Conservation (phyloP, 305 asterid species). For the Fraxinus ornus region DNA sequence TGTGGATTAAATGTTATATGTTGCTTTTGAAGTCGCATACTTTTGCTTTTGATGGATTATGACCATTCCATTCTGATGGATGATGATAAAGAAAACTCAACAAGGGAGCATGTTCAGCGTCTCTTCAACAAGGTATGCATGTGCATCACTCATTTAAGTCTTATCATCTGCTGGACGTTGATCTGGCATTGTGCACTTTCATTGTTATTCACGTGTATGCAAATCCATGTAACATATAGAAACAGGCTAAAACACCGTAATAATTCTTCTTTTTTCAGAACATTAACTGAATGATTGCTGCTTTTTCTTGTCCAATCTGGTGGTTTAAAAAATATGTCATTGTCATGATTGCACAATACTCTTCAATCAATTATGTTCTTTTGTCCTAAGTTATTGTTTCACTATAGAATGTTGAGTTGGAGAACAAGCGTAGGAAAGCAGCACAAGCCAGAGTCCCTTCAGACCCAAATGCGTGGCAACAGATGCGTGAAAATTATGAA, state of each 20-base stretch:
- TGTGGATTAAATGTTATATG: slow-evolving; percentile 31
- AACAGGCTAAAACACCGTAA: not conserved
- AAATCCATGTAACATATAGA: not conserved
- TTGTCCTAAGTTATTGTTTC: slow-evolving; percentile 9
- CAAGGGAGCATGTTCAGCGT: slow-evolving; percentile 66
- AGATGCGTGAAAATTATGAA: slow-evolving; percentile 93
- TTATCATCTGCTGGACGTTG: not conserved
- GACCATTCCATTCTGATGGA: slow-evolving; percentile 74
- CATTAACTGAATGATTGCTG: not conserved
- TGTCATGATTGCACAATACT: not conserved
- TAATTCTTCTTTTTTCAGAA: not conserved
- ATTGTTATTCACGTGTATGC: not conserved
- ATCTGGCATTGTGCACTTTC: not conserved
- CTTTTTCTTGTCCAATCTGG: not conserved
- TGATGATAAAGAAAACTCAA: slow-evolving; percentile 44
- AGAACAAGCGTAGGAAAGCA: slow-evolving; percentile 76
- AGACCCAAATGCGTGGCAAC: slow-evolving; percentile 93
- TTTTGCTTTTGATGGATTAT: slow-evolving; percentile 55
- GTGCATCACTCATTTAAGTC: not conserved
- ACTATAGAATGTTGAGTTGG: slow-evolving; percentile 82
- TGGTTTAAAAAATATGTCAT: slow-evolving; percentile 6
- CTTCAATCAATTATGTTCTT: not conserved
- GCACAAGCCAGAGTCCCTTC: slow-evolving; percentile 88
- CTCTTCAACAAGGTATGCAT: slow-evolving; percentile 73
- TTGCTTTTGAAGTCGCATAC: slow-evolving; percentile 17